A percentile compares a stretch with the other conserved stretches of the same genome.
Conservation (phyloP, 345 rosid species). For the Luvunga scandens region DNA sequence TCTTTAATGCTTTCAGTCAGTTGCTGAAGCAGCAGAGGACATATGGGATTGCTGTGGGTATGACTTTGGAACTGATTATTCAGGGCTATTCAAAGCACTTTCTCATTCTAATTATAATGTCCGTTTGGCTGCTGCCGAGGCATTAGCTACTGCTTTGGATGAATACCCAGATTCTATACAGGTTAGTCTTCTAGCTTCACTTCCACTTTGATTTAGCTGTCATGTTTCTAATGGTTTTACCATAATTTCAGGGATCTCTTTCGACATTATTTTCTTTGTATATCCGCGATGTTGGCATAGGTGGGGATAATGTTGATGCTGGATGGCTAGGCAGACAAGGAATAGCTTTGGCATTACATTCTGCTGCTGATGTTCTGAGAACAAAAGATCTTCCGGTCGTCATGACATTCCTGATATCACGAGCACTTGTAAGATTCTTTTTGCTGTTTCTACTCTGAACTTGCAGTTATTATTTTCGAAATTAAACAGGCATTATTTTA, state of each 20-base stretch:
- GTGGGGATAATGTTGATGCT: slow-evolving; percentile 65
- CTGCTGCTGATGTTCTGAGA: slow-evolving; percentile 88
- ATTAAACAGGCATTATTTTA: not conserved
- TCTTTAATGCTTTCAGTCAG: slow-evolving; percentile 48
- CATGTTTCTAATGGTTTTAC: slow-evolving; percentile 22
- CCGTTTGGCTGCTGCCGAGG: slow-evolving; percentile 91
- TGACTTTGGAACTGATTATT: slow-evolving; percentile 88
- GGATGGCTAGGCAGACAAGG: slow-evolving; percentile 97
- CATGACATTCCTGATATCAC: slow-evolving; percentile 93
- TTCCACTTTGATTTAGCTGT: slow-evolving; percentile 13
- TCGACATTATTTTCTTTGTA: slow-evolving; percentile 87
- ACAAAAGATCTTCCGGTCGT: slow-evolving; percentile 96
- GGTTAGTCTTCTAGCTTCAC: slow-evolving; percentile 38
- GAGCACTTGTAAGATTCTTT: slow-evolving; percentile 69
- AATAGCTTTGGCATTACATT: slow-evolving; percentile 81
- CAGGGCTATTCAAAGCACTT: slow-evolving; percentile 84
- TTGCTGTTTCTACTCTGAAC: not conserved
- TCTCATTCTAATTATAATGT: slow-evolving; percentile 81
- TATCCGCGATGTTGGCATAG: slow-evolving; percentile 60
- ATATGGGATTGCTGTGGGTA: slow-evolving; percentile 92
- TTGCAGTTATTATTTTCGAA: not conserved
- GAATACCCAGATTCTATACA: slow-evolving; percentile 82
- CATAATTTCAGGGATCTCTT: slow-evolving; percentile 69
- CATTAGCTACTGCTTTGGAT: slow-evolving; percentile 96
- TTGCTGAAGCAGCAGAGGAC: slow-evolving; percentile 92